These are phyloP conservation scores for Dalechampia spathulata DNA, from an alignment of 441 rosid genomes.

Conservation along the genomic window DNA sequence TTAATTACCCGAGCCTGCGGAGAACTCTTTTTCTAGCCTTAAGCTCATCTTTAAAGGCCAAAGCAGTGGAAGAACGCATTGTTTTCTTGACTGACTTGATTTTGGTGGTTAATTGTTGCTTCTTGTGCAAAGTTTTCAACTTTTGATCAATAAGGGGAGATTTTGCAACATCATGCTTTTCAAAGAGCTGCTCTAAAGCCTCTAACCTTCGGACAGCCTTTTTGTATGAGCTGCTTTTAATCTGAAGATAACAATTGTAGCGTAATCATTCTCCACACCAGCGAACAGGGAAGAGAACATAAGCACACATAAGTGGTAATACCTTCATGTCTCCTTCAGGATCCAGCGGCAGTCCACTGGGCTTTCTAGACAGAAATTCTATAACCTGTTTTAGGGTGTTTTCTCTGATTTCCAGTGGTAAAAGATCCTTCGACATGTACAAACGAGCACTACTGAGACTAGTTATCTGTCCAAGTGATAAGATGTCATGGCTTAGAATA, in stretches of 20 bases:
- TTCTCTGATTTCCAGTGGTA: conserved; percentile 82
- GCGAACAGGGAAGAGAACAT: conserved; percentile 1
- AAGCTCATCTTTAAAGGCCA: conserved; percentile 97
- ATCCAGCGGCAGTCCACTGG: conserved; percentile 76
- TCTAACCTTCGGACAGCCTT: conserved; percentile 77
- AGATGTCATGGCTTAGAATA: conserved; percentile 13
- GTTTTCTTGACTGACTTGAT: conserved; percentile 74
- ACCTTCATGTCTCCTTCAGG: conserved; percentile 95
- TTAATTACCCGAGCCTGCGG: conserved; percentile 72
- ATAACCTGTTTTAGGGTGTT: conserved; percentile 78
- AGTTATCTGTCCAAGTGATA: conserved; percentile 47
- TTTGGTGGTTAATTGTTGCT: conserved; percentile 70
- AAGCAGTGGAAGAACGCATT: conserved; percentile 61
- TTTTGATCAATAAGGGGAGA: conserved; percentile 81
- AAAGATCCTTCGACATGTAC: conserved; percentile 73
- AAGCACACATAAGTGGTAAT: conserved; percentile 10
- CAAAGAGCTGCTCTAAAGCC: conserved; percentile 78
- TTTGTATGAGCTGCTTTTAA: conserved; percentile 66
- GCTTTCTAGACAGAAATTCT: conserved; percentile 76
- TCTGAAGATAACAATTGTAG: conserved; percentile 36
- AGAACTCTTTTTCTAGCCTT: conserved; percentile 94
- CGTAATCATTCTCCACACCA: conserved; percentile 1
- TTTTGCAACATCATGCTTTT: conserved; percentile 80
- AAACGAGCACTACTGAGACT: conserved; percentile 78
- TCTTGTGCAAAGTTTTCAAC: conserved; percentile 66